phyloP scores from a whole-genome alignment of 139 green algal species.

The Nannochloris sp. region DNA sequence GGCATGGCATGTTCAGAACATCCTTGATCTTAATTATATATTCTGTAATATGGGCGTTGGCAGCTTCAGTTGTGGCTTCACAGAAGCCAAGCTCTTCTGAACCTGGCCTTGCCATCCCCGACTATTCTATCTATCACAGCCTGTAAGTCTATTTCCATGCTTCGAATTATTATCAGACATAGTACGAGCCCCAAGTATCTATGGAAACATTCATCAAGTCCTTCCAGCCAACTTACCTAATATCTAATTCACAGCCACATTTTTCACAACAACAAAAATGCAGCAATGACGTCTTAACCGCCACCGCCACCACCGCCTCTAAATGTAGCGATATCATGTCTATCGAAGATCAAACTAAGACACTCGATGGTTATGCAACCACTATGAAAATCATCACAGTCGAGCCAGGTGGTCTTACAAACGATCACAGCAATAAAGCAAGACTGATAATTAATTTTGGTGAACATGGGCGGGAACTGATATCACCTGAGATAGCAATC shows the following conservation, averaged over 20 bases:
- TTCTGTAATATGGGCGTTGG: too few relatives aligned
- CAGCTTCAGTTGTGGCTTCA: too few relatives aligned
- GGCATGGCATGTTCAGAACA: too few relatives aligned
- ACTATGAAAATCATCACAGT: conserved; percentile 48
- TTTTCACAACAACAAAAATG: too few relatives aligned
- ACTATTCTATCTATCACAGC: conserved; percentile 65
- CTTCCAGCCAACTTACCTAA: background rate
- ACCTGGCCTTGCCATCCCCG: conserved; percentile 21
- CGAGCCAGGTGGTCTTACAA: conserved; percentile 45
- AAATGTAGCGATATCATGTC: conserved; percentile 44
- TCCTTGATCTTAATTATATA: too few relatives aligned
- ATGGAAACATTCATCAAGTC: too few relatives aligned
- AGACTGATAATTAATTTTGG: conserved; percentile 71
- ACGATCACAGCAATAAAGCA: background rate
- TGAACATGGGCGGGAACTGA: conserved; percentile 86
- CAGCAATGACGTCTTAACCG: conserved; percentile 48
- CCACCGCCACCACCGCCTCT: conserved; percentile 37
- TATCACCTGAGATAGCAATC: conserved; percentile 76
- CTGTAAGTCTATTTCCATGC: conserved; percentile 30
- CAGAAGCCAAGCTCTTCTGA: background rate
- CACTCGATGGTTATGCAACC: conserved; percentile 22
- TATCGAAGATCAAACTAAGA: conserved; percentile 15
- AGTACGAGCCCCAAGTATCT: too few relatives aligned
- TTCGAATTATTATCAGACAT: too few relatives aligned
- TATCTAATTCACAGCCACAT: background rate